Evolutionary conservation across 2,329 filamentous ascomycete species (phyloP), one percentile per base, ranked within the genome.

Genomic region (Fusarium pininemorale): DNA sequence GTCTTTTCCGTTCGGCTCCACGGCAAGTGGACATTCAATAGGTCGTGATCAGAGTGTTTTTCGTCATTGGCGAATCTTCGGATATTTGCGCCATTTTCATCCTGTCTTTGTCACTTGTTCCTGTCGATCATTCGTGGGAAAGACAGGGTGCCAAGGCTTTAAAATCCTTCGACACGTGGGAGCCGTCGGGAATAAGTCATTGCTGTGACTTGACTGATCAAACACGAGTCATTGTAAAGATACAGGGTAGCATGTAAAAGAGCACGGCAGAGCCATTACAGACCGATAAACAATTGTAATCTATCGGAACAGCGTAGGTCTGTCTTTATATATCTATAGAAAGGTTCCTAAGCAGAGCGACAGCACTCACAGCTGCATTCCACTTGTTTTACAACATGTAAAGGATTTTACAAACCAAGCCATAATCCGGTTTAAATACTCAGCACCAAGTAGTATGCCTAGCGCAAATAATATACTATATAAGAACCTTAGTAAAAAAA

Each of bases 161-260:
- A 18, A 55, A 41, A n/a, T 39, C 4, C 4, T 41, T 13, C 10
- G 5, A 55, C 20, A 41, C 24, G 14, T 41, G 20, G 51, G 20
- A 41, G 35, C 24, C 1, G 15, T 5, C 24, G 20, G 24, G 26
- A 14, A 10, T 55, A 28, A 55, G 51, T 41, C 51, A 18, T 41
- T 13, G 0, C 0, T n/a, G 20, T 2, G 2, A 22, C 1, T 18
- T 30, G 7, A 9, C 0, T 2, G 15, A 4, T 13, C 0, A 6
- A 13, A 28, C 24, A 30, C 20, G 51, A 55, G 51, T 55, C 51
- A 55, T 22, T 1, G 11, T 0, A 6, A 7, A 41, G 35, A 28
- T 55, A 14, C 20, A 55, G 51, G 35, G 35, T 55, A 55, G 8
- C 18, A 2, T 1, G 2, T 10, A 41, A 13, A 28, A 0, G 28